Percentiles rank a stretch among this genome's conserved stretches.
Evolutionary conservation across 2,329 filamentous ascomycete genomes (phyloP).

Genomic region (Aspergillus sojae): DNA sequence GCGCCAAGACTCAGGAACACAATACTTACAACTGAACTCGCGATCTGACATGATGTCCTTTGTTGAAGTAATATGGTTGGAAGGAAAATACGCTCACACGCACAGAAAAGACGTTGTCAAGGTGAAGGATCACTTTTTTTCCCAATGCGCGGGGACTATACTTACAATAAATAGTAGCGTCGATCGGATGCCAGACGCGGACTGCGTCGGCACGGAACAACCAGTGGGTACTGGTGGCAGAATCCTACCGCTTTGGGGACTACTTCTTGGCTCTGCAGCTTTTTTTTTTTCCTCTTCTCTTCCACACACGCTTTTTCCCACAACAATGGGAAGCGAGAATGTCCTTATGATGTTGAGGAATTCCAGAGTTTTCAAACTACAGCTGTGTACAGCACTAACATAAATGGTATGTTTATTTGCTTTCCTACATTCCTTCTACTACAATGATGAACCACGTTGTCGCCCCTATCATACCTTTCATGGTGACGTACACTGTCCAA

Average conservation of each 20-base stretch:
- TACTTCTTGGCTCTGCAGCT: constrained; percentile 3
- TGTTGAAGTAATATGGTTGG: not conserved
- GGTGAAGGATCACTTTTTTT: constrained; percentile 8
- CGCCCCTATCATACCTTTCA: constrained; percentile 63
- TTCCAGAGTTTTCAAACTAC: constrained; percentile 8
- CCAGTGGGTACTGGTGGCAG: constrained; percentile 3
- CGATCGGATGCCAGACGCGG: constrained; percentile 2
- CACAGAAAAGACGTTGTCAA: not conserved
- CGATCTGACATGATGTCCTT: constrained; percentile 54
- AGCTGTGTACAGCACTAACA: constrained; percentile 15
- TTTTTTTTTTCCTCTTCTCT: constrained; percentile 27
- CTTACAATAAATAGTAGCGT: constrained; percentile 12
- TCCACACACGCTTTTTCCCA: constrained; percentile 18
- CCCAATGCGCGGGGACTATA: constrained; percentile 14
- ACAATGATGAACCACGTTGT: constrained; percentile 62
- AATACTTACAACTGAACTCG: constrained; percentile 53
- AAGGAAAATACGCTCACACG: not conserved
- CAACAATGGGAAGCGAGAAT: constrained; percentile 10
- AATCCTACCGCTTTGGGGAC: constrained; percentile 9
- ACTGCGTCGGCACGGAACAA: constrained; percentile 11
- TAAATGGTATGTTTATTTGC: constrained; percentile 30
- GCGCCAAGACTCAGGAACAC: constrained; percentile 15
- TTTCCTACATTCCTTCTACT: constrained; percentile 15
- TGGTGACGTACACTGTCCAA: constrained; percentile 65
- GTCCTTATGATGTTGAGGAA: constrained; percentile 5